phyloP scores from a whole-genome alignment of 768 basidiomycete species.

The Crassisporium funariophilum region DNA sequence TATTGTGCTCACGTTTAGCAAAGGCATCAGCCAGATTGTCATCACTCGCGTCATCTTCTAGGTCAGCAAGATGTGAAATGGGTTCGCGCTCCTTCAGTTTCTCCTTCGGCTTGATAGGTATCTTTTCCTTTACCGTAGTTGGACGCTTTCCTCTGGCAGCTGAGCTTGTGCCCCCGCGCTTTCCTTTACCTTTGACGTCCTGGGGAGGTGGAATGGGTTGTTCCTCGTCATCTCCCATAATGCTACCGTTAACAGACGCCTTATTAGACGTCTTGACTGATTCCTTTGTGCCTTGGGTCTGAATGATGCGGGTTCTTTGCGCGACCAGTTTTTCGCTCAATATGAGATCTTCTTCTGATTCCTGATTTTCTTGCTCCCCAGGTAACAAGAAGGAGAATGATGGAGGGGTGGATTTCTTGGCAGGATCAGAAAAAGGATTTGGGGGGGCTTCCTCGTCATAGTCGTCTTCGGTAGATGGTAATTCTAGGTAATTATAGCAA shows the following conservation, averaged over 20 bases:
- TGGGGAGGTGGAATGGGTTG: slow-evolving; percentile 9
- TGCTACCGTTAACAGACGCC: slow-evolving; percentile 19
- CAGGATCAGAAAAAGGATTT: slow-evolving; percentile 66
- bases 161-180: slow-evolving; percentile 5
- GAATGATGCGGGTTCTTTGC: slow-evolving; percentile 41
- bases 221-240: slow-evolving; percentile 26
- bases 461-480: slow-evolving; percentile 38
- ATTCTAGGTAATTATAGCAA: slow-evolving; percentile 77
- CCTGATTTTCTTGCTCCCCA: slow-evolving; percentile 51
- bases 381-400: slow-evolving; percentile 40
- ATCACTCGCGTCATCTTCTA: slow-evolving; percentile 22
- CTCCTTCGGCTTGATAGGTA: slow-evolving; percentile 14
- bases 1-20: slow-evolving; percentile 18
- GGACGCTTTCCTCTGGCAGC: slow-evolving; percentile 18
- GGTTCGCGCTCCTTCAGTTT: slow-evolving; percentile 16
- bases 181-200: slow-evolving; percentile 22
- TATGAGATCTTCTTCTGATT: slow-evolving; percentile 43
- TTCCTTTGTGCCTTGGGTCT: slow-evolving; percentile 23
- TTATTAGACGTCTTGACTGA: slow-evolving; percentile 15
- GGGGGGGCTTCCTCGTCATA: slow-evolving; percentile 36
- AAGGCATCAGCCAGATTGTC: slow-evolving; percentile 23
- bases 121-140: slow-evolving; percentile 20
- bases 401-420: slow-evolving; percentile 36
- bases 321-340: slow-evolving; percentile 40
- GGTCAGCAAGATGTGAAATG: slow-evolving; percentile 8